Evolutionary conservation across 2,329 filamentous ascomycete genomes (phyloP).

Genomic region (Microcera coccophila): DNA sequence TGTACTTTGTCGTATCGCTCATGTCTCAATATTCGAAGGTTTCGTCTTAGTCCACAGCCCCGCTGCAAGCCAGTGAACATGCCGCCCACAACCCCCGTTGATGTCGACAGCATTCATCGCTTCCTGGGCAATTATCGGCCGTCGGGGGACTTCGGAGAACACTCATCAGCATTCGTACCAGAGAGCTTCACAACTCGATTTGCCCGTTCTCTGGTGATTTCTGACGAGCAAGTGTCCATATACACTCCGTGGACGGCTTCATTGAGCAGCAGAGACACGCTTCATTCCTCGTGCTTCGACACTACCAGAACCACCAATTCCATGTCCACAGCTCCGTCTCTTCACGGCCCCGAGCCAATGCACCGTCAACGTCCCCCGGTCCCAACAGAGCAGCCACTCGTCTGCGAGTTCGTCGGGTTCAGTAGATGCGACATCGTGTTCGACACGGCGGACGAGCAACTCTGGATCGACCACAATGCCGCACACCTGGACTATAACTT

Average conservation of each 20-base stretch:
- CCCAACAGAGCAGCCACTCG: not conserved
- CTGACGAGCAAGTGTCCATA: not conserved
- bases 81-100: not conserved
- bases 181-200: not conserved
- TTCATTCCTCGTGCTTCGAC: not conserved
- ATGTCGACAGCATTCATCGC: not conserved
- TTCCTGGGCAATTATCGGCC: not conserved
- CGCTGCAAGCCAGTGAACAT: too few species aligned
- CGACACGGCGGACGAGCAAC: conserved; percentile 31
- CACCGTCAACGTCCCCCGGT: conserved; percentile 11
- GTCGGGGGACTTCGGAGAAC: not conserved
- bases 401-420: conserved; percentile 44
- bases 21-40: too few species aligned
- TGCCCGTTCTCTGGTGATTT: not conserved
- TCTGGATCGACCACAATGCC: conserved; percentile 47
- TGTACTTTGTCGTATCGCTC: too few species aligned
- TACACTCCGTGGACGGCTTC: not conserved
- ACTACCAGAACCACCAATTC: conserved; percentile 12
- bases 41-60: too few species aligned
- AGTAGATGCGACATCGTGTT: conserved; percentile 38
- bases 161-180: not conserved
- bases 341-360: conserved; percentile 12
- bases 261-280: not conserved
- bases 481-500: conserved; percentile 35
- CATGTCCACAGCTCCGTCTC: conserved; percentile 21